Conservation (phyloP, 2,329 filamentous ascomycete genomes). For the Alternaria novae-zelandiae region DNA sequence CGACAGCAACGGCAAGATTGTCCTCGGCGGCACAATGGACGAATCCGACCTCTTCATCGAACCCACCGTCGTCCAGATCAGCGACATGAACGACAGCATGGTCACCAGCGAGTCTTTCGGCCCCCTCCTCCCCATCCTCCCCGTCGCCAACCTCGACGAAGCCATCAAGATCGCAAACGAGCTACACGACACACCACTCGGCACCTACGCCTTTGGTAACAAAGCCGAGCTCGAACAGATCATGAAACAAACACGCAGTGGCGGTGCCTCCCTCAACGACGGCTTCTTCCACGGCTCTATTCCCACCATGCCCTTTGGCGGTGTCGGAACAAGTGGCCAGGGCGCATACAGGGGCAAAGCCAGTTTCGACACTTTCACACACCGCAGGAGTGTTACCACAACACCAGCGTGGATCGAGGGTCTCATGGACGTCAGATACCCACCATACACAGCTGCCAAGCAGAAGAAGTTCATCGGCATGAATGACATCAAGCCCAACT, state of each 20-base stretch:
- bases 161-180: constrained; percentile 82
- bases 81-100: constrained; percentile 76
- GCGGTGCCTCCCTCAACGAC: constrained; percentile 60
- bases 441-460: constrained; percentile 64
- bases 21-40: constrained; percentile 85
- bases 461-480: constrained; percentile 58
- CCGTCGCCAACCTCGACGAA: constrained; percentile 80
- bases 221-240: constrained; percentile 76
- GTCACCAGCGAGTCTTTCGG: constrained; percentile 88
- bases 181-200: constrained; percentile 82
- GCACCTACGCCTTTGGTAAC: constrained; percentile 83
- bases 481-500: constrained; percentile 62
- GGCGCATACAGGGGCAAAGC: constrained; percentile 80
- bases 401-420: constrained; percentile 72
- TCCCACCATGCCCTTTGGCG: constrained; percentile 78
- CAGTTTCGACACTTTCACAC: constrained; percentile 73
- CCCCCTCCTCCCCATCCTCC: constrained; percentile 83
- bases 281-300: constrained; percentile 74
- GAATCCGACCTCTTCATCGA: constrained; percentile 83
- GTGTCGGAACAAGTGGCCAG: constrained; percentile 78
- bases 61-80: constrained; percentile 87
- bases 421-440: constrained; percentile 71
- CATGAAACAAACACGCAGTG: constrained; percentile 57
- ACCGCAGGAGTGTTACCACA: constrained; percentile 65
- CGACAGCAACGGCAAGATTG: constrained; percentile 78